Evolutionary conservation across 495 filamentous ascomycete species (phyloP).

Genomic region (Penicillium fimorum): DNA sequence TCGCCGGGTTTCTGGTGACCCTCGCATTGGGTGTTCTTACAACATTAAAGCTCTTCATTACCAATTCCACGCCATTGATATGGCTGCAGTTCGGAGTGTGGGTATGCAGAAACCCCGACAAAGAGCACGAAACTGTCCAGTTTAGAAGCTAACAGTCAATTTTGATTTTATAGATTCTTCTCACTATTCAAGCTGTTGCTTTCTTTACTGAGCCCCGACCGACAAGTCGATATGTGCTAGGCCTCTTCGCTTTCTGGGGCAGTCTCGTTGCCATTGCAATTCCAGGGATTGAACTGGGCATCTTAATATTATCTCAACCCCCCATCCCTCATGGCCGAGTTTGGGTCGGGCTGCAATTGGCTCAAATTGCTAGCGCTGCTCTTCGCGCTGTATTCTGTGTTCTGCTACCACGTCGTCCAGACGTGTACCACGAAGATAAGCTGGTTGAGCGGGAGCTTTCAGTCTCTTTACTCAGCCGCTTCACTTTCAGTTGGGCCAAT

Average conservation of each 20-base stretch:
- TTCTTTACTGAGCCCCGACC: constrained; percentile 37
- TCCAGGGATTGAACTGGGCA: constrained; percentile 19
- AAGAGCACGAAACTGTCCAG: not conserved
- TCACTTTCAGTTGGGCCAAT: constrained; percentile 63
- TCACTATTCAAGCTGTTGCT: constrained; percentile 33
- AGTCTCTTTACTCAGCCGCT: constrained; percentile 57
- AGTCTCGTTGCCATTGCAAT: constrained; percentile 25
- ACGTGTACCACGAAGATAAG: constrained; percentile 55
- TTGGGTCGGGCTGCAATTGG: constrained; percentile 22
- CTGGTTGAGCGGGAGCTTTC: constrained; percentile 64
- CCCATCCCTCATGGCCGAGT: constrained; percentile 4
- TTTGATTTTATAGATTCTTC: constrained; percentile 21
- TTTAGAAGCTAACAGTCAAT: not conserved
- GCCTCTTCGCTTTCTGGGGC: constrained; percentile 31
- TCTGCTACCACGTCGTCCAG: constrained; percentile 63
- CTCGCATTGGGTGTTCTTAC: constrained; percentile 26
- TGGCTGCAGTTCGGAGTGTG: constrained; percentile 41
- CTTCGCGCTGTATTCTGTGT: constrained; percentile 33
- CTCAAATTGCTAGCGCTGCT: constrained; percentile 25
- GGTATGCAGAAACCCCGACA: constrained; percentile 25
- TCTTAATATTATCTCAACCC: constrained; percentile 18
- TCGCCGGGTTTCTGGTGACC: constrained; percentile 17
- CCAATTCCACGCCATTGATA: constrained; percentile 17
- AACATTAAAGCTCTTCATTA: constrained; percentile 11
- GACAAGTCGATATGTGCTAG: constrained; percentile 30